Conservation (phyloP, 495 filamentous ascomycete species). For the Penicillium argentinense region DNA sequence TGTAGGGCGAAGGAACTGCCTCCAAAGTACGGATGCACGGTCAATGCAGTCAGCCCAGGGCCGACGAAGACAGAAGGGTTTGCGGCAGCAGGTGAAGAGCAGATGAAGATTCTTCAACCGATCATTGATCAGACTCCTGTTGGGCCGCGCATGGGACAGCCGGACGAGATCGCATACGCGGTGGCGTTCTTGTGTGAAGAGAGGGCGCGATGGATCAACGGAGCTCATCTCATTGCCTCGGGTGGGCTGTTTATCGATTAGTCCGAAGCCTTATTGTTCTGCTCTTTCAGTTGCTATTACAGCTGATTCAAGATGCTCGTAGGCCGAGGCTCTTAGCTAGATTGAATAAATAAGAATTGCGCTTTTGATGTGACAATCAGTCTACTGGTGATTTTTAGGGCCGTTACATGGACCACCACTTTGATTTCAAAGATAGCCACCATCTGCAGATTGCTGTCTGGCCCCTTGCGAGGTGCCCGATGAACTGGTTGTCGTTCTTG, state of each 20-base stretch:
- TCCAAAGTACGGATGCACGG: conserved; percentile 30
- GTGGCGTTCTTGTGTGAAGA: conserved; percentile 37
- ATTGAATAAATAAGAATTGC: no score
- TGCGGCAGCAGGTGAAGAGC: conserved; percentile 30
- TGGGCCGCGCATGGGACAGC: conserved; percentile 31
- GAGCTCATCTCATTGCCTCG: conserved; percentile 33
- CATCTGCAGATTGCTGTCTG: no score
- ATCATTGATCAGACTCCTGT: conserved; percentile 41
- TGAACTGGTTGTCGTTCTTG: no score
- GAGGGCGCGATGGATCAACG: conserved; percentile 42
- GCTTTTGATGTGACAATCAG: no score
- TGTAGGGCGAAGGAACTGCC: conserved; percentile 31
- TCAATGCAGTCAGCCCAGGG: conserved; percentile 33
- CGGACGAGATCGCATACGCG: conserved; percentile 42
- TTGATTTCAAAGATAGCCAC: no score
- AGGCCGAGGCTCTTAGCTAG: not conserved
- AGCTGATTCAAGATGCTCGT: not conserved
- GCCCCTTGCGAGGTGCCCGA: no score
- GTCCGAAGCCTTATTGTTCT: not conserved
- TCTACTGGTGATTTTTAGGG: no score
- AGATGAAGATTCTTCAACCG: conserved; percentile 38
- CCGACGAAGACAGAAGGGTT: conserved; percentile 35
- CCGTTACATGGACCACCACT: no score
- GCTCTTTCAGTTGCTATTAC: not conserved
- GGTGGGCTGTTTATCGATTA: conserved; percentile 34